Evolutionary conservation across 257 asterid genomes (phyloP), one percentile per base, ranked within the genome.

Genomic region (Galeopsis tetrahit): DNA sequence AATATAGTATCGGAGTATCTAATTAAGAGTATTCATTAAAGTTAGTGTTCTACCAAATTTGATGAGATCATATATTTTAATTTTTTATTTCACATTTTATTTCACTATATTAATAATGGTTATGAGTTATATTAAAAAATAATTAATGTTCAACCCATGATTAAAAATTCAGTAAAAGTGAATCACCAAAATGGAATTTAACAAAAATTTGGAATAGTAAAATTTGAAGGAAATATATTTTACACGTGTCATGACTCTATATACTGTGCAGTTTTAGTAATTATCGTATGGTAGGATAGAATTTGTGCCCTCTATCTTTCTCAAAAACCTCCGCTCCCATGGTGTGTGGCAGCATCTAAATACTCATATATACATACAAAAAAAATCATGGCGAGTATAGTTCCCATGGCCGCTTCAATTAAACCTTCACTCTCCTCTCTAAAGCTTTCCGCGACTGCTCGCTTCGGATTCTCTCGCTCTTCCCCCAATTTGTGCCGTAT

Each of bases 321-420:
- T 13, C 28, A 34, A 64, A 64, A 64, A 39, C 76, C 28, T 65
- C 11, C 15, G n/a, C 49, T 33, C 53, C 28, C 2, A 15, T 36
- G 56, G 68, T 56, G 59, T 43, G 62, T 33, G 46, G 46, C 34
- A 58, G 7, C 28, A 40, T 28, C 64, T 36, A 68, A 17, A 62
- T 55, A 35, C 33, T 35, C 13, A 57, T 7, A 51, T 15, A 65
- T 11, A 68, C 6, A 69, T 2, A 52, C 7, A 15, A 1, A 53
- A 28, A 51, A 63, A 36, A 73, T 39, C 49, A 88, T 88, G 96
- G 94, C 86, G 80, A 82, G 93, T 82, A 82, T 91, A 75, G 76
- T 84, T 70, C 96, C 96, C 51, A 86, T 94, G 99, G 97, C 97
- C 33, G 85, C 96, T 2, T 80, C 97, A 33, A 86, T 93, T 65